These are phyloP conservation scores for Kandelia obovata DNA, from an alignment of 345 rosid species.

Conservation along the genomic window DNA sequence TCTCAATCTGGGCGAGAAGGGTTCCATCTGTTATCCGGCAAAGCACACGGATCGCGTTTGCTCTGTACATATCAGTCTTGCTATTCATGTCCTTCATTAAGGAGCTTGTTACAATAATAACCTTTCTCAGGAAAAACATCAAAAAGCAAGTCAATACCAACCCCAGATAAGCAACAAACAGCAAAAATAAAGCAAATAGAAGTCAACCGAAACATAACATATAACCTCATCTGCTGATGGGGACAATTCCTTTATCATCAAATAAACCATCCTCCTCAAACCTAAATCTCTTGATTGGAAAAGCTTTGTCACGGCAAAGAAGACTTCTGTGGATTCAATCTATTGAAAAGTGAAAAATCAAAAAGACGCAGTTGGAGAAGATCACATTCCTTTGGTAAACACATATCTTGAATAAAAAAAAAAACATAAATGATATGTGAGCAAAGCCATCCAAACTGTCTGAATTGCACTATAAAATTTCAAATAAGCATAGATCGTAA, in stretches of 20 bases:
- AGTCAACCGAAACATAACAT: conserved; percentile 7
- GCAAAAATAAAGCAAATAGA: background rate
- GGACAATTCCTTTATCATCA: conserved; percentile 95
- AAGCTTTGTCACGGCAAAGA: conserved; percentile 94
- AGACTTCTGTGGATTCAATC: conserved; percentile 93
- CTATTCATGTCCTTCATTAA: conserved; percentile 99
- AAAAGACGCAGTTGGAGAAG: conserved; percentile 9
- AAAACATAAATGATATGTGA: no score
- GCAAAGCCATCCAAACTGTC: background rate
- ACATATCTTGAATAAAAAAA: no score
- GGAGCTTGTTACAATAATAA: conserved; percentile 96
- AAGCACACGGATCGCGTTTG: conserved; percentile 96
- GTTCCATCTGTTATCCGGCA: conserved; percentile 93
- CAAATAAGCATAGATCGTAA: background rate
- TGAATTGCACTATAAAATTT: background rate
- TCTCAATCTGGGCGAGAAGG: conserved; percentile 86
- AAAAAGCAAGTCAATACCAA: conserved; percentile 8
- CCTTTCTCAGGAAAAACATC: conserved; percentile 35
- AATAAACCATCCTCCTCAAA: conserved; percentile 95
- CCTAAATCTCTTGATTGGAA: conserved; percentile 92
- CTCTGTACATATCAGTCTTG: conserved; percentile 96
- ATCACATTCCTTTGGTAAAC: no score
- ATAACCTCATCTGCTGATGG: conserved; percentile 97
- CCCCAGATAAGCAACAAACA: conserved; percentile 3
- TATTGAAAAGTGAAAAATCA: conserved; percentile 23